Evolutionary conservation across 352 stramenopile genomes (phyloP).

Genomic region (Elongisporangium undulatum): DNA sequence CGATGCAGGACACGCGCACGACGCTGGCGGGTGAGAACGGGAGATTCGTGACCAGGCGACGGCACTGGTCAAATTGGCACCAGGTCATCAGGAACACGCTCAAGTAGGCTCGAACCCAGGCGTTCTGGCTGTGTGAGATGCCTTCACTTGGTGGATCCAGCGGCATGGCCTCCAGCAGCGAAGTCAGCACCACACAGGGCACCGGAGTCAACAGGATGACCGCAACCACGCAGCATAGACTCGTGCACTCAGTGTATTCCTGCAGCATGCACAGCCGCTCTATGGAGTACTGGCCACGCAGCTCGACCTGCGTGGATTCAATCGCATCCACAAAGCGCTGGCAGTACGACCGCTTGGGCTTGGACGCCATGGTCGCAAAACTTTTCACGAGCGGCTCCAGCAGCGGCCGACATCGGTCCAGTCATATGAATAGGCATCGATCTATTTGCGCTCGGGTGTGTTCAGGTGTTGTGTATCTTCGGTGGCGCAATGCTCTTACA

Average conservation of each 20-base stretch:
- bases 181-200: slow-evolving; percentile 9
- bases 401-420: neutral
- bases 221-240: neutral
- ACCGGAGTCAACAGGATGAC: slow-evolving; percentile 11
- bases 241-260: slow-evolving; percentile 5
- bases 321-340: neutral
- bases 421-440: neutral
- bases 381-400: no score
- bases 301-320: slow-evolving; percentile 17
- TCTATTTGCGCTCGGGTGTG: neutral
- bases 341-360: neutral
- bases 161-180: slow-evolving; percentile 15
- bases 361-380: neutral
- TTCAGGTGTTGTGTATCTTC: no score
- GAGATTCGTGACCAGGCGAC: slow-evolving; percentile 9
- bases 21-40: slow-evolving; percentile 5
- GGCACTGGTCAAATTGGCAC: slow-evolving; percentile 16
- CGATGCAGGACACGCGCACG: slow-evolving; percentile 8
- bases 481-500: no score
- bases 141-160: slow-evolving; percentile 11
- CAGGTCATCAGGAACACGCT: slow-evolving; percentile 11
- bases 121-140: slow-evolving; percentile 9
- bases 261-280: slow-evolving; percentile 13
- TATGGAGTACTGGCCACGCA: slow-evolving; percentile 20
- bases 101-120: slow-evolving; percentile 16